phyloP scores from a whole-genome alignment of 1,284 basidiomycete genomes.

The Tilletiaria anomala region DNA sequence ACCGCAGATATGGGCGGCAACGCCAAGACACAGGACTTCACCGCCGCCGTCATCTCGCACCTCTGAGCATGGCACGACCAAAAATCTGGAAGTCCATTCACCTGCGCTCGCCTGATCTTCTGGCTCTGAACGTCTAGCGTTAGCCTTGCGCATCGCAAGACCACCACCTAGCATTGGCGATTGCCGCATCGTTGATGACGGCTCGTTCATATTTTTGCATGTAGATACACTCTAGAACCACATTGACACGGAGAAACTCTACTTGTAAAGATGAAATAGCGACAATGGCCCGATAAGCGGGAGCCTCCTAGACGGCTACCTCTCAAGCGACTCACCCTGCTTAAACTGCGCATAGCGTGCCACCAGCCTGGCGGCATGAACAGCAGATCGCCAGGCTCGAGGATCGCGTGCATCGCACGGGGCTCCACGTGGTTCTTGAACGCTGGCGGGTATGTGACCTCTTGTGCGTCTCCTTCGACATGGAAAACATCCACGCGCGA shows the following conservation, averaged over 20 bases:
- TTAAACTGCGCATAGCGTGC: conserved; percentile 18
- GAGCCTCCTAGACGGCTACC: too few relatives aligned
- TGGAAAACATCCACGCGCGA: conserved; percentile 15
- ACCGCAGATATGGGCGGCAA: conserved; percentile 86
- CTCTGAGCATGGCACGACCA: conserved; percentile 14
- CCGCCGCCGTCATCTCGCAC: conserved; percentile 33
- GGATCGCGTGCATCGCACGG: conserved; percentile 6
- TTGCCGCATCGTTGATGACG: too few relatives aligned
- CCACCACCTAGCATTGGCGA: too few relatives aligned
- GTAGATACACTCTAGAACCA: conserved; percentile 4
- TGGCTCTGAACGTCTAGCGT: too few relatives aligned
- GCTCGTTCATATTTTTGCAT: too few relatives aligned
- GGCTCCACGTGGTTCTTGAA: conserved; percentile 6
- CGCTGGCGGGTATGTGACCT: not conserved
- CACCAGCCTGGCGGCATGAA: conserved; percentile 26
- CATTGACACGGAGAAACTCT: conserved; percentile 6
- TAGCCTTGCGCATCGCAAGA: too few relatives aligned
- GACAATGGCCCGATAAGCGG: too few relatives aligned
- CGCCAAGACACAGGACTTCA: conserved; percentile 37
- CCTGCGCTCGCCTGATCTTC: too few relatives aligned
- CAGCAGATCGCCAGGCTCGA: conserved; percentile 21
- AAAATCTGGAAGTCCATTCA: too few relatives aligned
- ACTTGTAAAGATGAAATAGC: not conserved
- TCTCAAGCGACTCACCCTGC: conserved; percentile 3
- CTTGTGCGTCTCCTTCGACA: not conserved